Base-by-base conservation (phyloP, 495 filamentous ascomycete genomes). In the Aspergillus sparsus region DNA sequence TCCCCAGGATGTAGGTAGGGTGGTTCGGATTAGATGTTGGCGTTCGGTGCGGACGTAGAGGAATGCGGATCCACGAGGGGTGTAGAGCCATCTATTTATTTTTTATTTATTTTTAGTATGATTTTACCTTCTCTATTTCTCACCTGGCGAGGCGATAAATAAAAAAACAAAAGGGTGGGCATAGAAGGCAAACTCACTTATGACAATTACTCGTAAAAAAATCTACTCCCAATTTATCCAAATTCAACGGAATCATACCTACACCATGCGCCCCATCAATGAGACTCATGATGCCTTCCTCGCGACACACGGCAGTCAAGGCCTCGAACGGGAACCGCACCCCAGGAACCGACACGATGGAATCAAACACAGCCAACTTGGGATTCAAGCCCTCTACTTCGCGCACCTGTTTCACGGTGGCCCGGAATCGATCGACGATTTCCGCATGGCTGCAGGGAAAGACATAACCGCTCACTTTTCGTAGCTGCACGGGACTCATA, bases 181-280 rank as follows among this genome's bases (percentile, higher is more conserved):
- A 50, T 11, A 35, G 33, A 18, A 31, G n/a, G 36, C 9, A 33
- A 46, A 62, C 74, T 57, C 74, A 85, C 83, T 97, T 98, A 73
- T 97, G 91, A 64, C 84, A 85, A 68, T 96, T 97, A 21, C 79
- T 85, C 8, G 91, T 82, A 61, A 96, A 86, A 71, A 97, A 97
- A 62, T 97, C 92, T 0, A 89, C 85, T 37, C 87, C 78, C n/a
- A 91, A 70, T 21, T 62, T 68, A 0, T 64, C 64, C 18, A 97
- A 74, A 63, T 92, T 80, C 13, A 97, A 73, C 2, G 76, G 76
- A 16, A 96, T 81, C 55, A 92, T 86, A 1, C 93, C 93, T 35
- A 96, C 75, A 5, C 89, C 88, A 68, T 96, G 92, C 5, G 91
- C 92, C 3, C 80, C 92, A 66, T 96, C 92, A n/a, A 96, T 74